Evolutionary conservation across 441 rosid genomes (phyloP).

Genomic region (Raphanus hybrid): DNA sequence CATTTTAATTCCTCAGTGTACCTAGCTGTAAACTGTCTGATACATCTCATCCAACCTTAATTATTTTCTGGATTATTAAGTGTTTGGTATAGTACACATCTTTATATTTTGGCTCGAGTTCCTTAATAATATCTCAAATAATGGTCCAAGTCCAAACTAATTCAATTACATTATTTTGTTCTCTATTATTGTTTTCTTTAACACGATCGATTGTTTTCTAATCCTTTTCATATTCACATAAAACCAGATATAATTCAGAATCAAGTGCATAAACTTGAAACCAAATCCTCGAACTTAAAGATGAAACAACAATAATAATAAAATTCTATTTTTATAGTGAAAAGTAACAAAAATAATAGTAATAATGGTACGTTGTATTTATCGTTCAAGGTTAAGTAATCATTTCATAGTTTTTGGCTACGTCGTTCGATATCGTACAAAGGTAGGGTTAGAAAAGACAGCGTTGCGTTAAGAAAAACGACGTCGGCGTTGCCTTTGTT

Average conservation of each 20-base stretch:
- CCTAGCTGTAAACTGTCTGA: slow-evolving; percentile 42
- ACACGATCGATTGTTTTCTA: not conserved
- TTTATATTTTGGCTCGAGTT: slow-evolving; percentile 14
- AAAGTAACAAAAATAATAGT: no score
- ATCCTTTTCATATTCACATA: not conserved
- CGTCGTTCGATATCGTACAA: slow-evolving; percentile 25
- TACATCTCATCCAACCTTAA: slow-evolving; percentile 40
- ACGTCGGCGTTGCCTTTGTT: slow-evolving; percentile 29
- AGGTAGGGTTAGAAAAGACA: slow-evolving; percentile 27
- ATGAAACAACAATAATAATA: no score
- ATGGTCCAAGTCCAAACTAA: slow-evolving; percentile 24
- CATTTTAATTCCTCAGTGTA: slow-evolving; percentile 29
- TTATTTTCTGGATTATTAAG: slow-evolving; percentile 35
- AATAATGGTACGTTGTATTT: not conserved
- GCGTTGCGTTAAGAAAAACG: slow-evolving; percentile 39
- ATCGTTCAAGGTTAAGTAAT: slow-evolving; percentile 23
- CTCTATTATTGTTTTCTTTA: not conserved
- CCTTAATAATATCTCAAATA: slow-evolving; percentile 32
- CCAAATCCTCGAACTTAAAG: not conserved
- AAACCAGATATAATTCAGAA: not conserved
- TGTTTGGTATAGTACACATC: slow-evolving; percentile 27
- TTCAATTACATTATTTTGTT: slow-evolving; percentile 14
- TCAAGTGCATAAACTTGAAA: not conserved
- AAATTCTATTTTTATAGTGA: no score
- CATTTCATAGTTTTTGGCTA: slow-evolving; percentile 29